Percentiles rank a stretch among this genome's conserved stretches.
phyloP scores from a whole-genome alignment of 208 protist genomes.

The Leishmania lainsoni region DNA sequence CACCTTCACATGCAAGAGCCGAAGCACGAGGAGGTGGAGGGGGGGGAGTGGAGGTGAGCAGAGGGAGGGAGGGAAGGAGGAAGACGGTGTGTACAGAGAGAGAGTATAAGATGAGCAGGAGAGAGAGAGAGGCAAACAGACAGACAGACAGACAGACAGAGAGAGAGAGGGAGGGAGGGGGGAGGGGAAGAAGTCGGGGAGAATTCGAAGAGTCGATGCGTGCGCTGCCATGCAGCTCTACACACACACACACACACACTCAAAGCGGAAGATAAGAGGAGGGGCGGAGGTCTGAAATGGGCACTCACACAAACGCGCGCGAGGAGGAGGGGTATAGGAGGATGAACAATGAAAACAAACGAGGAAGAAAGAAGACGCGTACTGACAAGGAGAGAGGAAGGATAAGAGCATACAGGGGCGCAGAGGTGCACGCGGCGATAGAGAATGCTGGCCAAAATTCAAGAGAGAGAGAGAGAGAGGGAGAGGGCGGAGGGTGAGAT shows the following conservation, averaged over 20 bases:
- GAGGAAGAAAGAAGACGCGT: background rate
- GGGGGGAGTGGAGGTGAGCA: background rate
- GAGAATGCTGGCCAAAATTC: too few relatives aligned
- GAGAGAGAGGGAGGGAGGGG: background rate
- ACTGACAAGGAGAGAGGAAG: background rate
- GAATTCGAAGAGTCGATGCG: background rate
- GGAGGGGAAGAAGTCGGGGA: too few relatives aligned
- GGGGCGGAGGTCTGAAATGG: background rate
- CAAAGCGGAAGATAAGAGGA: background rate
- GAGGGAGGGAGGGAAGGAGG: background rate
- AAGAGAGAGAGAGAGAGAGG: background rate
- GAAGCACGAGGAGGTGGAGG: background rate
- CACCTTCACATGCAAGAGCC: background rate
- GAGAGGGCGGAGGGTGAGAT: background rate
- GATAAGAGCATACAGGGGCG: background rate
- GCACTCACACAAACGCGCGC: conserved; percentile 5
- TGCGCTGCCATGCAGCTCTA: too few relatives aligned
- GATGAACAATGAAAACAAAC: background rate
- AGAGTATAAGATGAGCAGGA: background rate
- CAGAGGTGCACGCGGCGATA: background rate
- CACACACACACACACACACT: background rate
- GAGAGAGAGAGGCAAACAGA: background rate
- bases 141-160: background rate
- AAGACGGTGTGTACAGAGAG: background rate
- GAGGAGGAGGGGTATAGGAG: background rate